A percentile compares a stretch with the other conserved stretches of the same genome.
These are phyloP conservation scores for Albophoma yamanashiensis DNA, from an alignment of 2,329 filamentous ascomycete species.

Conservation along the genomic window DNA sequence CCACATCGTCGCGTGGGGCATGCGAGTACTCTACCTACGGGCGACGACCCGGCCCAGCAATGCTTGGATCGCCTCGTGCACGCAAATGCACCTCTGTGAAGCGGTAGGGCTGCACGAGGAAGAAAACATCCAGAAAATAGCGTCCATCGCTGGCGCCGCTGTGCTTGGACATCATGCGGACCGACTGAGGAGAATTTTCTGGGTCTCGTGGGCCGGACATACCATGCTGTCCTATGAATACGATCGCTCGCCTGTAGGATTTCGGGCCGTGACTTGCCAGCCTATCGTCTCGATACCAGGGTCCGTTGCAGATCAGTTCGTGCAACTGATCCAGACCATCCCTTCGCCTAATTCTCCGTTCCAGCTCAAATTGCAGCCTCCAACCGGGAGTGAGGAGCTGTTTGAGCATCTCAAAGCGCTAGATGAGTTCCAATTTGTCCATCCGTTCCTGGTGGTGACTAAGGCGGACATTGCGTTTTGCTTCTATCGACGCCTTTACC, in stretches of 20 bases:
- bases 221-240: conserved; percentile 11
- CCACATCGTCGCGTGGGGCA: conserved; percentile 9
- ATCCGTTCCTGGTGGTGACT: conserved; percentile 10
- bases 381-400: conserved; percentile 7
- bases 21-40: conserved; percentile 11
- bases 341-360: conserved; percentile 11
- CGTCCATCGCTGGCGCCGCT: conserved; percentile 5
- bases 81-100: conserved; percentile 11
- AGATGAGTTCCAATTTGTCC: conserved; percentile 2
- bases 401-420: conserved; percentile 8
- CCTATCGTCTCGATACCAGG: conserved; percentile 5
- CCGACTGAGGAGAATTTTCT: conserved; percentile 11
- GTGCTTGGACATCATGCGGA: conserved; percentile 7
- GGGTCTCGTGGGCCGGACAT: conserved; percentile 11
- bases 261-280: conserved; percentile 9
- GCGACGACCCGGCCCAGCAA: conserved; percentile 11
- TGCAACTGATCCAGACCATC: conserved; percentile 9
- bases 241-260: conserved; percentile 10
- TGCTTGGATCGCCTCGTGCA: conserved; percentile 13
- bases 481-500: conserved; percentile 13
- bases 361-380: conserved; percentile 4
- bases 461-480: conserved; percentile 12
- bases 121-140: conserved; percentile 11
- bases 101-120: conserved; percentile 11
- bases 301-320: conserved; percentile 11